Evolutionary conservation across 192 early-diverging fungal species (phyloP), one percentile per base, ranked within the genome.

Genomic region (Bifiguratus adelaidae): DNA sequence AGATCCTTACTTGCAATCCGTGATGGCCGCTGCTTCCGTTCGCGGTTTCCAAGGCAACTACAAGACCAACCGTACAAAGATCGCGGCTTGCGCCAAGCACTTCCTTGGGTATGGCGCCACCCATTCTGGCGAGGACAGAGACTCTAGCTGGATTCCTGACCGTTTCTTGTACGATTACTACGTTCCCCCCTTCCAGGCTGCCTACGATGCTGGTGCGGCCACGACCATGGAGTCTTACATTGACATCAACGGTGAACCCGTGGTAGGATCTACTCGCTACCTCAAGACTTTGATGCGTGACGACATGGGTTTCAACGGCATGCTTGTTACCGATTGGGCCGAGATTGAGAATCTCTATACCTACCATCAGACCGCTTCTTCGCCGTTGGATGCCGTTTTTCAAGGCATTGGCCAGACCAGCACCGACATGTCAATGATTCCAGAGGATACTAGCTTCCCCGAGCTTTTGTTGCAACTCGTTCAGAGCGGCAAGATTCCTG

Each of bases 21-120:
- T 53, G 41, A 76, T 82, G 77, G 68, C 68, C 2, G 33, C 35
- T 18, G 70, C 75, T 8, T 55, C 71, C 1, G 60, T 77, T 11
- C 58, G 57, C 40, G 80, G 80, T 4, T 64, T 76, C n/a, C 80
- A 82, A 47, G 80, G 80, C 18, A 65, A 82, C 53, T 82, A 82
- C 57, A 79, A 77, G 40, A 55, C 50, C 6, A 77, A 82, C 23
- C 63, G 80, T 3, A 66, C 60, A 12, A 74, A 74, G 2, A 70
- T 82, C 0, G 80, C 77, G 1, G 77, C 73, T 1, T 77, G 77
- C 33, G 63, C 79, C 58, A 82, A 82, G 60, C 78, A 81, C 43
- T 81, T 81, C 59, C 73, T 81, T 30, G 78, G 67, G 23, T 81
- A 81, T 50, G 76, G 76, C 3, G 66, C 68, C 4, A 71, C 78